phyloP scores from a whole-genome alignment of 78 protist genomes.

The Protostelium mycophagum region DNA sequence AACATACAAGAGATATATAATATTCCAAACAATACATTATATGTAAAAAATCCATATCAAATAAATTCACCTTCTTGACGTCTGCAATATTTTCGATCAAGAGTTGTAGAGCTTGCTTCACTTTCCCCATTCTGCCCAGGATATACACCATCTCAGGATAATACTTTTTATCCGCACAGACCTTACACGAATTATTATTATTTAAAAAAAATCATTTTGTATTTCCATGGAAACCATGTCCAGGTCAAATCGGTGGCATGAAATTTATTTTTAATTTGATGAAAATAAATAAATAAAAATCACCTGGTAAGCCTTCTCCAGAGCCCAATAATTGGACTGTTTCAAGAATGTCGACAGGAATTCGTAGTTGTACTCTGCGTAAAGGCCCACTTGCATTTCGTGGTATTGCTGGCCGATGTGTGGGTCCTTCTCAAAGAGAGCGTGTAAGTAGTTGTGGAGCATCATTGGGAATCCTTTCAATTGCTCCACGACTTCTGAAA shows the following conservation, averaged over 20 bases:
- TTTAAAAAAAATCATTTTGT: conserved; percentile 2
- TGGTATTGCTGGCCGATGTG: conserved; percentile 64
- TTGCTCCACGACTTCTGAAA: conserved; percentile 53
- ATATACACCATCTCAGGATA: conserved; percentile 77
- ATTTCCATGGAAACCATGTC: no score
- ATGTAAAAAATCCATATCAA: neutral
- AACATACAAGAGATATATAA: no score
- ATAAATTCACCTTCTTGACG: conserved; percentile 21
- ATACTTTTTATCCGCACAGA: conserved; percentile 52
- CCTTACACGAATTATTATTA: neutral
- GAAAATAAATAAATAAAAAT: neutral
- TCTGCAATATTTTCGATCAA: conserved; percentile 66
- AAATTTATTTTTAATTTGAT: neutral
- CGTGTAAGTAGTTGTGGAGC: conserved; percentile 50
- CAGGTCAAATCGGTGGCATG: no score
- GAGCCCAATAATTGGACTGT: conserved; percentile 31
- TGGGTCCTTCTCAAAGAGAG: conserved; percentile 64
- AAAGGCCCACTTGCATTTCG: conserved; percentile 70
- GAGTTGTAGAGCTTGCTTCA: conserved; percentile 74
- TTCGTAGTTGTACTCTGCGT: conserved; percentile 66
- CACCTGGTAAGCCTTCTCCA: conserved; percentile 60
- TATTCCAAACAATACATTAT: neutral
- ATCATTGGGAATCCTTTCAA: conserved; percentile 11
- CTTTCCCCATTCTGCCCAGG: conserved; percentile 76
- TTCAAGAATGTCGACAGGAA: conserved; percentile 59